These are phyloP conservation scores for Abelmoschus esculentus DNA, from an alignment of 345 rosid genomes.

Conservation along the genomic window DNA sequence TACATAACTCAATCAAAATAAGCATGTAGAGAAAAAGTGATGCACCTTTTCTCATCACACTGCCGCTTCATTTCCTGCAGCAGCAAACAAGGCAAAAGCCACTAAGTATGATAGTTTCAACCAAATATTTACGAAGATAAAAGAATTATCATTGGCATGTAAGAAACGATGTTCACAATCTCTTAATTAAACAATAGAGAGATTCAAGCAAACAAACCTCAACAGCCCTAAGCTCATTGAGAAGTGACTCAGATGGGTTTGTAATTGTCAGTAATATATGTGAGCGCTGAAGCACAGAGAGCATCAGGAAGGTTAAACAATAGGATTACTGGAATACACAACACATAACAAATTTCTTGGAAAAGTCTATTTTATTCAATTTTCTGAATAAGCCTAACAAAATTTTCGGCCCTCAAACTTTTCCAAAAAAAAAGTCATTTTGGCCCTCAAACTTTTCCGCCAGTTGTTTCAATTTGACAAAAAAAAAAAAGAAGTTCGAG, in stretches of 20 bases:
- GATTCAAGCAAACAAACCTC: slow-evolving; percentile 55
- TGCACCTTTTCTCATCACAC: slow-evolving; percentile 50
- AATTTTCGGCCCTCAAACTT: too few relatives aligned
- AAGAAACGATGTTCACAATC: slow-evolving; percentile 2
- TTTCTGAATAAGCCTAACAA: slow-evolving; percentile 4
- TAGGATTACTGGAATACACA: neutral
- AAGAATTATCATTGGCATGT: neutral
- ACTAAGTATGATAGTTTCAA: slow-evolving; percentile 12
- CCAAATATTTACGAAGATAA: neutral
- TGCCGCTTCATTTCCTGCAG: slow-evolving; percentile 82
- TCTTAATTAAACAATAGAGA: slow-evolving; percentile 12
- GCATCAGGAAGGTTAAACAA: slow-evolving; percentile 7
- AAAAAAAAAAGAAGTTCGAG: too few relatives aligned
- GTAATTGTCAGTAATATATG: slow-evolving; percentile 80
- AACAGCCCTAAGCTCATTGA: slow-evolving; percentile 84
- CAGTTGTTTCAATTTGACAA: too few relatives aligned
- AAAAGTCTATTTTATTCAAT: slow-evolving; percentile 5
- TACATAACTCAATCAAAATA: slow-evolving; percentile 13
- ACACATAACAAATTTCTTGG: neutral
- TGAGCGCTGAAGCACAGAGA: slow-evolving; percentile 58
- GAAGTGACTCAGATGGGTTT: slow-evolving; percentile 82
- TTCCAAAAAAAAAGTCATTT: too few relatives aligned
- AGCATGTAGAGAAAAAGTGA: slow-evolving; percentile 9
- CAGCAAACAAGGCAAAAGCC: slow-evolving; percentile 14
- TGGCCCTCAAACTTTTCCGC: too few relatives aligned